Evolutionary conservation across 2,329 filamentous ascomycete genomes (phyloP).

Genomic region (Fusarium pseudonygamai): DNA sequence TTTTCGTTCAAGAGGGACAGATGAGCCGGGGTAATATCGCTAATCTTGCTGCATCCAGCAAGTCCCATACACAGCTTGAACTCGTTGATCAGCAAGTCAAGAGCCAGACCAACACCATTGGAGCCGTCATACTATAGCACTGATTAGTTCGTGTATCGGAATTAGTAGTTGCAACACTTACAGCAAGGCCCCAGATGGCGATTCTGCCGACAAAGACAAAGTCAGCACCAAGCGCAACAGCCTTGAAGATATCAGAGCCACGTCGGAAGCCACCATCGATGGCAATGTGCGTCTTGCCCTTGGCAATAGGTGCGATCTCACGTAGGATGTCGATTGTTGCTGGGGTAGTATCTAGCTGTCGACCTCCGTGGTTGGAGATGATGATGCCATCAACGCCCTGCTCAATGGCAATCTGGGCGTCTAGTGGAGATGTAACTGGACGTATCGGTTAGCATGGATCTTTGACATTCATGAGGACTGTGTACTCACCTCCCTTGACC

Average conservation of each 20-base stretch:
- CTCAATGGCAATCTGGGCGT: background rate
- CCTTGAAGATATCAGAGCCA: constrained; percentile 1
- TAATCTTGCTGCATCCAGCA: background rate
- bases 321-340: background rate
- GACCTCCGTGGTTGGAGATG: background rate
- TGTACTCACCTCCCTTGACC: background rate
- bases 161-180: background rate
- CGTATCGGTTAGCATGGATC: background rate
- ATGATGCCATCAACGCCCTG: background rate
- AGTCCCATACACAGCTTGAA: background rate
- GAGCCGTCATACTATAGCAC: background rate
- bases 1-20: background rate
- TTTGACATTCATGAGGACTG: background rate
- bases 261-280: background rate
- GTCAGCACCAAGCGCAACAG: background rate
- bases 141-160: background rate
- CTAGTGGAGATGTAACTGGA: background rate
- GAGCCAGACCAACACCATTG: background rate
- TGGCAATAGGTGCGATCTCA: background rate
- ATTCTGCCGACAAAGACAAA: background rate
- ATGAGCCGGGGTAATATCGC: background rate
- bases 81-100: background rate
- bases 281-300: background rate
- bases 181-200: background rate
- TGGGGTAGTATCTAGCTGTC: background rate